Conservation (phyloP, 805 yeast species). For the Torulaspora microellipsoides region DNA sequence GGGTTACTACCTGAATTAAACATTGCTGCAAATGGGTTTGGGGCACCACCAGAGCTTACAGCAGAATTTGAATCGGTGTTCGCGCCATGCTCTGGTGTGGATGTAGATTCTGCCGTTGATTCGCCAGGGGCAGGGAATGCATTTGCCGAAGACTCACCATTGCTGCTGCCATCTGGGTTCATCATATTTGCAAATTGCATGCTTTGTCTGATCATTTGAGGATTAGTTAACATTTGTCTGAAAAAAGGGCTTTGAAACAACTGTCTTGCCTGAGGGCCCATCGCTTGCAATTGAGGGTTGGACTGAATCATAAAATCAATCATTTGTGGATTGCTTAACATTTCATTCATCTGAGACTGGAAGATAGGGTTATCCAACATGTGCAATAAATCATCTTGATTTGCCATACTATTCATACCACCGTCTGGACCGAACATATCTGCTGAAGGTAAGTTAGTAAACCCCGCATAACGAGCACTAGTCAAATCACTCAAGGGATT, state of each 20-base stretch:
- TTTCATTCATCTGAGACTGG: constrained; percentile 75
- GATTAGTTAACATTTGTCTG: constrained; percentile 75
- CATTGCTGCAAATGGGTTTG: constrained; percentile 51
- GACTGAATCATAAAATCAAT: constrained; percentile 73
- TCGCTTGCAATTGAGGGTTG: constrained; percentile 74
- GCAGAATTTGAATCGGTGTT: constrained; percentile 20
- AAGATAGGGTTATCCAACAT: constrained; percentile 80
- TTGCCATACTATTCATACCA: constrained; percentile 62
- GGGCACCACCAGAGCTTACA: constrained; percentile 28
- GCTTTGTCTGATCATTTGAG: constrained; percentile 78
- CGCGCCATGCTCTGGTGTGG: constrained; percentile 17
- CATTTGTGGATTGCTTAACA: constrained; percentile 86
- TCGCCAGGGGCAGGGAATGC: constrained; percentile 52
- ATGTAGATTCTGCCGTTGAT: constrained; percentile 1
- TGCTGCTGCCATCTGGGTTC: constrained; percentile 36
- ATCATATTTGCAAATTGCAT: constrained; percentile 64
- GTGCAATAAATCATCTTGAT: constrained; percentile 65
- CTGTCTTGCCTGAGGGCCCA: constrained; percentile 88
- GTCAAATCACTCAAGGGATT: constrained; percentile 91
- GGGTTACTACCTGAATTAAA: constrained; percentile 41
- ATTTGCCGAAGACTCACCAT: constrained; percentile 31
- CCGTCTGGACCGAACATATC: constrained; percentile 93
- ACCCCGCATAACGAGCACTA: constrained; percentile 94
- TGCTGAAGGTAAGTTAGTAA: constrained; percentile 75
- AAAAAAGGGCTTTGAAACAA: constrained; percentile 80